These are phyloP conservation scores for Candida methanosorbosa DNA, from an alignment of 805 yeast genomes.

Conservation along the genomic window DNA sequence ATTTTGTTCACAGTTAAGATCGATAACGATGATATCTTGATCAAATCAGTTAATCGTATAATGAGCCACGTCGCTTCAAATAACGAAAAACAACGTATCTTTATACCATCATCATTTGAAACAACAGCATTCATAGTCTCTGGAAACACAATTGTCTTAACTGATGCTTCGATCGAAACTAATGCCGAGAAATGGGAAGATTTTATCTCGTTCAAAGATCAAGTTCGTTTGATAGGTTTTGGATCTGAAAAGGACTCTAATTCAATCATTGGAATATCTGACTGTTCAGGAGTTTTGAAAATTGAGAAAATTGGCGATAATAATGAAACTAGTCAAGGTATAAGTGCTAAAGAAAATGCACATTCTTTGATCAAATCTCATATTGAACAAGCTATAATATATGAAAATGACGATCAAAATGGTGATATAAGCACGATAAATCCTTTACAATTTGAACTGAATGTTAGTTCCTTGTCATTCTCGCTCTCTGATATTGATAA, in stretches of 20 bases:
- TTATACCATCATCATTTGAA: conserved; percentile 43
- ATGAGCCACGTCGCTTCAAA: conserved; percentile 33
- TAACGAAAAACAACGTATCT: conserved; percentile 36
- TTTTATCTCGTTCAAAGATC: conserved; percentile 45
- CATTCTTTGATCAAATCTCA: conserved; percentile 49
- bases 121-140: conserved; percentile 49
- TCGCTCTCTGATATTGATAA: conserved; percentile 35
- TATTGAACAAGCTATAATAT: conserved; percentile 79
- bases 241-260: conserved; percentile 26
- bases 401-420: conserved; percentile 20
- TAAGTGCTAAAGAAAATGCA: background rate
- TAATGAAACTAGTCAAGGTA: conserved; percentile 6
- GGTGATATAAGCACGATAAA: background rate
- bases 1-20: conserved; percentile 47
- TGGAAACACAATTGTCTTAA: conserved; percentile 52
- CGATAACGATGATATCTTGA: conserved; percentile 40
- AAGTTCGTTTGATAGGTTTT: conserved; percentile 46
- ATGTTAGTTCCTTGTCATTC: conserved; percentile 29
- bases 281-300: conserved; percentile 52
- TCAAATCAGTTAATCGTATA: conserved; percentile 59
- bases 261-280: conserved; percentile 30
- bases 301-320: conserved; percentile 37
- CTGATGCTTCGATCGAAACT: conserved; percentile 44
- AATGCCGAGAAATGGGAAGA: conserved; percentile 69
- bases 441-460: conserved; percentile 12